A percentile compares a stretch with the other conserved stretches of the same genome.
Evolutionary conservation across 768 basidiomycete species (phyloP).

Genomic region (Podaxis sp.): DNA sequence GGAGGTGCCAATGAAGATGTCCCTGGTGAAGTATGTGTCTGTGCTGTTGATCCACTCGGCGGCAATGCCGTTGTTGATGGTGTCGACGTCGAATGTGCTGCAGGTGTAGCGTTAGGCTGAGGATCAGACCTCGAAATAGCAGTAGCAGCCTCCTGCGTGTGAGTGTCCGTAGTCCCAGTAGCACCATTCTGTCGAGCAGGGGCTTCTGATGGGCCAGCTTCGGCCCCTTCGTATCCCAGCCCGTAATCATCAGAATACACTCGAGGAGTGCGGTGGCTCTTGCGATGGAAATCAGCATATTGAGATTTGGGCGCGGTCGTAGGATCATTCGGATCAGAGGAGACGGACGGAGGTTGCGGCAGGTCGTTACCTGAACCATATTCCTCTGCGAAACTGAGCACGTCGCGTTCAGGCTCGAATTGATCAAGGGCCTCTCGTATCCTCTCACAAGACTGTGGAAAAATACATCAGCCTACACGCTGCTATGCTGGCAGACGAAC

Average conservation of each 20-base stretch:
- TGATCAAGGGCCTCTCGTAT: conserved; percentile 83
- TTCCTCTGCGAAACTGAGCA: conserved; percentile 81
- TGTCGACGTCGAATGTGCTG: background rate
- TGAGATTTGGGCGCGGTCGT: conserved; percentile 25
- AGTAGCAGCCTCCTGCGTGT: conserved; percentile 15
- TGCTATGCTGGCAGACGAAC: background rate
- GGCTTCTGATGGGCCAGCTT: conserved; percentile 5
- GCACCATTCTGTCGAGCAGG: background rate
- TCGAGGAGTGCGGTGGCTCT: conserved; percentile 25
- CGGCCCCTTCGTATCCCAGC: background rate
- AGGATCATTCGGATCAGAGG: conserved; percentile 41
- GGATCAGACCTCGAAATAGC: background rate
- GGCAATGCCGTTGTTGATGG: background rate
- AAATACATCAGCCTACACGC: background rate
- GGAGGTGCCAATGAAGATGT: background rate
- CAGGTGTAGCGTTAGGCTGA: background rate
- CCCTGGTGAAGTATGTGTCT: background rate
- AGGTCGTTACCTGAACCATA: conserved; percentile 87
- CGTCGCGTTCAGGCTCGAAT: conserved; percentile 80
- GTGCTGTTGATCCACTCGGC: background rate
- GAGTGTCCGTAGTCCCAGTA: conserved; percentile 19
- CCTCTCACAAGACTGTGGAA: conserved; percentile 80
- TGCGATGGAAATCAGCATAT: conserved; percentile 29
- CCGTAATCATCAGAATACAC: conserved; percentile 11
- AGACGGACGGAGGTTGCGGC: conserved; percentile 73